Evolutionary conservation across 2,329 filamentous ascomycete species (phyloP).

Genomic region (Pestalotiopsis sp.): DNA sequence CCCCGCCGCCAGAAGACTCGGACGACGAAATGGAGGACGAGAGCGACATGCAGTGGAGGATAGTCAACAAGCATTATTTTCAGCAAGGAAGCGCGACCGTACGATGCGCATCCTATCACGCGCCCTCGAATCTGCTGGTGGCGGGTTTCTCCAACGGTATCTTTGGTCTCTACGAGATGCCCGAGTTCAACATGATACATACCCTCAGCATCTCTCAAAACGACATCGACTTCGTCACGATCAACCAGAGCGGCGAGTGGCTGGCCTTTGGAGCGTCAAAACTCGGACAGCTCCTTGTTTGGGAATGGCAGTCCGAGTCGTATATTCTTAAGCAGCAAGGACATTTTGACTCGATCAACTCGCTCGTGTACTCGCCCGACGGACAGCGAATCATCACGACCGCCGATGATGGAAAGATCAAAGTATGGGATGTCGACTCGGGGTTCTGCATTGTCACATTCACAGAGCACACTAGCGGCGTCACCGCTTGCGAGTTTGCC

Average conservation of each 20-base stretch:
- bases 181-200: slow-evolving; percentile 94
- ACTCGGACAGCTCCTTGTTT: slow-evolving; percentile 92
- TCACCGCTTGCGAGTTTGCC: slow-evolving; percentile 92
- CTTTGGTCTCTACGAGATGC: slow-evolving; percentile 94
- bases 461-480: slow-evolving; percentile 91
- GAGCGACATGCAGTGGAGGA: slow-evolving; percentile 81
- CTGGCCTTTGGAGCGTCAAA: slow-evolving; percentile 95
- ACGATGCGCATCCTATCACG: slow-evolving; percentile 87
- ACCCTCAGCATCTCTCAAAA: slow-evolving; percentile 93
- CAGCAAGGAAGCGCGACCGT: slow-evolving; percentile 87
- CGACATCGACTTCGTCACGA: slow-evolving; percentile 90
- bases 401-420: slow-evolving; percentile 96
- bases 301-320: slow-evolving; percentile 99
- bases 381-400: slow-evolving; percentile 91
- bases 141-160: slow-evolving; percentile 93
- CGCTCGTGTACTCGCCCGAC: slow-evolving; percentile 89
- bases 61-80: slow-evolving; percentile 90
- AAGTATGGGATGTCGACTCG: slow-evolving; percentile 95
- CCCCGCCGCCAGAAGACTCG: slow-evolving; percentile 51
- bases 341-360: slow-evolving; percentile 94
- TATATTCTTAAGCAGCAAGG: slow-evolving; percentile 98
- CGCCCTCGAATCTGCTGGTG: slow-evolving; percentile 87
- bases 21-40: slow-evolving; percentile 62
- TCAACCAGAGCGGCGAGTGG: slow-evolving; percentile 96
- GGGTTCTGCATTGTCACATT: slow-evolving; percentile 99